Evolutionary conservation across 176 grass and related monocot species (phyloP).

Genomic region (Bothriochloa decipiens): DNA sequence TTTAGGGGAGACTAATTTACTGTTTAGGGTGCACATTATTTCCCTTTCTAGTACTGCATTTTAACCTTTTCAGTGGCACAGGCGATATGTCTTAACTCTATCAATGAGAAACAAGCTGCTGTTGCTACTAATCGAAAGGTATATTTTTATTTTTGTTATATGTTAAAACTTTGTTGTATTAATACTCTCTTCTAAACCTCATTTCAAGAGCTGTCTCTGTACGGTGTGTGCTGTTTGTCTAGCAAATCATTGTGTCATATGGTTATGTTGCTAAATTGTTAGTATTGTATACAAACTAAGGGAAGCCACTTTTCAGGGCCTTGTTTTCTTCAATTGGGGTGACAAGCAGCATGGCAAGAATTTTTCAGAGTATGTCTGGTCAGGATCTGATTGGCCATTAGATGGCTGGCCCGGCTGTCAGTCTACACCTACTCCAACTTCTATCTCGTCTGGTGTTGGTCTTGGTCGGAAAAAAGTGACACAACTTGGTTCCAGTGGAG

Average conservation of each 20-base stretch:
- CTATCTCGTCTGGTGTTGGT: conserved; percentile 65
- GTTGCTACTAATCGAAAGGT: conserved; percentile 91
- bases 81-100: conserved; percentile 88
- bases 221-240: conserved; percentile 23
- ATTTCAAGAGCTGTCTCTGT: conserved; percentile 14
- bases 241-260: conserved; percentile 35
- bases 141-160: conserved; percentile 27
- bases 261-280: neutral
- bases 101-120: conserved; percentile 77
- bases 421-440: conserved; percentile 74
- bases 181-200: conserved; percentile 5
- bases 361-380: conserved; percentile 78
- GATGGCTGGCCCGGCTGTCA: conserved; percentile 87
- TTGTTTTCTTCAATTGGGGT: conserved; percentile 89
- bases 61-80: conserved; percentile 51
- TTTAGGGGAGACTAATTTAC: conserved; percentile 34
- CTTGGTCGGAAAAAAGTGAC: conserved; percentile 67
- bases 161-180: conserved; percentile 20
- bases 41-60: conserved; percentile 21
- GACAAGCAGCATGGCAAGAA: conserved; percentile 46
- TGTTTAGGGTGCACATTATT: conserved; percentile 24
- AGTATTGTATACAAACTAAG: conserved; percentile 14
- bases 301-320: conserved; percentile 55
- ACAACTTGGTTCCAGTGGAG: conserved; percentile 64
- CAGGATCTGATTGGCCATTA: conserved; percentile 88